phyloP scores from a whole-genome alignment of 1,139 yeast species.

The Spencermartinsiella ligniputridi region DNA sequence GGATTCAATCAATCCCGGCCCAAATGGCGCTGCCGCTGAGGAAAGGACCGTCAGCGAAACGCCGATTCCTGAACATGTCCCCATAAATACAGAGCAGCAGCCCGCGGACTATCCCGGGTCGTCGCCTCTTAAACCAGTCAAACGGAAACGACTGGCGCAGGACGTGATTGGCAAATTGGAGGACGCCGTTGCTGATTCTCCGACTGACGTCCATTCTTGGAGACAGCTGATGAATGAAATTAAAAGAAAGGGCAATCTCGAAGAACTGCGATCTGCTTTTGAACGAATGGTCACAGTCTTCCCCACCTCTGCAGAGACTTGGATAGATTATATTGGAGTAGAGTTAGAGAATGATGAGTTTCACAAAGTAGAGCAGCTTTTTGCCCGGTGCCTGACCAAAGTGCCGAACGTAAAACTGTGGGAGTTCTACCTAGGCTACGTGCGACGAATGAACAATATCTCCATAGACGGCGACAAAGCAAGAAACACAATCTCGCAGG shows the following conservation, averaged over 20 bases:
- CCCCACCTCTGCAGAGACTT: slow-evolving; percentile 54
- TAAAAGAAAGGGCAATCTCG: slow-evolving; percentile 56
- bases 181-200: slow-evolving; percentile 54
- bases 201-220: slow-evolving; percentile 57
- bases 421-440: slow-evolving; percentile 71
- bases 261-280: slow-evolving; percentile 56
- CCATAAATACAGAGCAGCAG: too few relatives aligned
- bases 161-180: slow-evolving; percentile 57
- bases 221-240: slow-evolving; percentile 50
- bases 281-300: slow-evolving; percentile 60
- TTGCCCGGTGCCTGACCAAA: slow-evolving; percentile 55
- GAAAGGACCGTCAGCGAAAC: too few relatives aligned
- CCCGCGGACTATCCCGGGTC: neutral
- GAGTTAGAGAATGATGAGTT: slow-evolving; percentile 69
- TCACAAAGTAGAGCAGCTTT: slow-evolving; percentile 58
- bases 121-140: slow-evolving; percentile 10
- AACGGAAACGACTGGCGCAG: slow-evolving; percentile 33
- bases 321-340: slow-evolving; percentile 70
- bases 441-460: slow-evolving; percentile 67
- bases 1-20: too few relatives aligned
- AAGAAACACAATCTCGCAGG: slow-evolving; percentile 67
- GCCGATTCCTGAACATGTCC: too few relatives aligned
- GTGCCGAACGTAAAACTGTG: slow-evolving; percentile 65
- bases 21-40: too few relatives aligned
- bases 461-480: slow-evolving; percentile 82